These are phyloP conservation scores for Corynespora cassiicola DNA, from an alignment of 2,329 filamentous ascomycete species.

Conservation along the genomic window DNA sequence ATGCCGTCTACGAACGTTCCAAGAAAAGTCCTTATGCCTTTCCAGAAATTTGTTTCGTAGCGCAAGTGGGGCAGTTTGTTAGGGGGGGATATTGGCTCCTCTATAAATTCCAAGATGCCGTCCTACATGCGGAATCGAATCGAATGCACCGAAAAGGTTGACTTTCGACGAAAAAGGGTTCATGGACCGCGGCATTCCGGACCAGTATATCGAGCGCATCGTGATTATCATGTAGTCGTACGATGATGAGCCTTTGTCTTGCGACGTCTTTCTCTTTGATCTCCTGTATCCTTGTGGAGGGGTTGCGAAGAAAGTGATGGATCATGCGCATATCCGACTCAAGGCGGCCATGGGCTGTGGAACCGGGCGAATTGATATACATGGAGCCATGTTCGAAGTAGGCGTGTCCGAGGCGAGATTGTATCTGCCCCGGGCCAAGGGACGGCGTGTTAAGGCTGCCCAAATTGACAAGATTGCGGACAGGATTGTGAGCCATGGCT, in stretches of 20 bases:
- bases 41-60: no score
- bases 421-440: no score
- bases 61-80: no score
- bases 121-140: no score
- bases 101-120: no score
- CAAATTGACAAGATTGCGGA: constrained; percentile 19
- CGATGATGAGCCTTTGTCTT: constrained; percentile 15
- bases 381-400: constrained; percentile 33
- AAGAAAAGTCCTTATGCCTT: constrained; percentile 20
- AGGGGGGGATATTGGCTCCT: no score
- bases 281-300: constrained; percentile 14
- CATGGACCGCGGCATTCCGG: no score
- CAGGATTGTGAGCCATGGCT: background rate
- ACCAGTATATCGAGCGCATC: no score
- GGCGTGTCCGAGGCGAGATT: constrained; percentile 17
- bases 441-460: constrained; percentile 13
- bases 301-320: constrained; percentile 15
- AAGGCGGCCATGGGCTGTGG: constrained; percentile 18
- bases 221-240: no score
- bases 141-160: no score
- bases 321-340: constrained; percentile 22
- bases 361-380: constrained; percentile 13
- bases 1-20: constrained; percentile 24
- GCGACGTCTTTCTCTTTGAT: constrained; percentile 4
- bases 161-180: no score